A percentile compares a stretch with the other conserved stretches of the same genome.
phyloP scores from a whole-genome alignment of 2,329 filamentous ascomycete genomes.

The Chaetoscypha palmicola region DNA sequence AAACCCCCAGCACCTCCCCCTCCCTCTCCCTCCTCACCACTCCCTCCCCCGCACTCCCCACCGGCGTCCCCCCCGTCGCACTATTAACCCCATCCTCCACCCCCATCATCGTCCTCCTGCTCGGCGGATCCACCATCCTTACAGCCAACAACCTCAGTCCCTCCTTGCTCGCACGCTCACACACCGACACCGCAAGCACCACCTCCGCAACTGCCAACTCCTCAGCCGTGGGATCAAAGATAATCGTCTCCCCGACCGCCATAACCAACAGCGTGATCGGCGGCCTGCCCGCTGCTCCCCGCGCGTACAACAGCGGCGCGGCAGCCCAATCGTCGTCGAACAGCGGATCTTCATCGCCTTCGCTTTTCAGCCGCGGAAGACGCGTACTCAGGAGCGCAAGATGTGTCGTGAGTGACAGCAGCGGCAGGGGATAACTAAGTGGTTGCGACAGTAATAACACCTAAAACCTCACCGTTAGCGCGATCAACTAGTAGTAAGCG shows the following conservation, averaged over 20 bases:
- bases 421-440: slow-evolving; percentile 83
- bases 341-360: slow-evolving; percentile 89
- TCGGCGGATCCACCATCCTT: slow-evolving; percentile 68
- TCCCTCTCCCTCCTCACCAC: slow-evolving; percentile 44
- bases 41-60: slow-evolving; percentile 36
- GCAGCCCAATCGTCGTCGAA: slow-evolving; percentile 98
- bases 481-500: too few relatives aligned
- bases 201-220: slow-evolving; percentile 90
- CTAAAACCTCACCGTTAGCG: too few relatives aligned
- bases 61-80: slow-evolving; percentile 37
- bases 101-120: slow-evolving; percentile 63
- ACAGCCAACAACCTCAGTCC: slow-evolving; percentile 58
- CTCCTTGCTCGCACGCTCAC: slow-evolving; percentile 36
- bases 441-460: slow-evolving; percentile 89
- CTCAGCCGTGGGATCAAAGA: slow-evolving; percentile 88
- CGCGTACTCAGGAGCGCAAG: slow-evolving; percentile 84
- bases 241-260: slow-evolving; percentile 76
- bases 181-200: slow-evolving; percentile 76
- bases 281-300: slow-evolving; percentile 48
- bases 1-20: slow-evolving; percentile 65
- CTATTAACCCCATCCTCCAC: slow-evolving; percentile 58
- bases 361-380: slow-evolving; percentile 77
- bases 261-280: slow-evolving; percentile 89
- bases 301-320: slow-evolving; percentile 63
- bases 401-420: slow-evolving; percentile 88